Conservation (phyloP, 2,329 filamentous ascomycete species). For the Sporothrix sp. region DNA sequence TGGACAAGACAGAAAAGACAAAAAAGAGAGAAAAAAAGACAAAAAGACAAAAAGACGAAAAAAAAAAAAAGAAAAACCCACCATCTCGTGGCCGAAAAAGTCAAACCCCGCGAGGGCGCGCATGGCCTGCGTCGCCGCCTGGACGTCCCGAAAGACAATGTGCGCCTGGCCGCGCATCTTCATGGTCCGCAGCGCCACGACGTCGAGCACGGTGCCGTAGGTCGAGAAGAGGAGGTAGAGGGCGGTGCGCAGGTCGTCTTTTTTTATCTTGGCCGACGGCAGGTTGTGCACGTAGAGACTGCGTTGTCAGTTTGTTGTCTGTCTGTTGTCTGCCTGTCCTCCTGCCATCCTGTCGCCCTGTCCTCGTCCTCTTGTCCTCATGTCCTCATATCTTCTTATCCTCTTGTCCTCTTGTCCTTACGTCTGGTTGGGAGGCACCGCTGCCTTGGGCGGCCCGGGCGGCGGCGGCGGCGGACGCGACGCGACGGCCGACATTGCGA, state of each 20-base stretch:
- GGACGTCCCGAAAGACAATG: constrained; percentile 78
- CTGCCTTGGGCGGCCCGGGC: constrained; percentile 32
- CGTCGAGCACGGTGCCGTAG: constrained; percentile 84
- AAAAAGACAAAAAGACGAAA: not conserved
- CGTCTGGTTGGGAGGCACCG: constrained; percentile 65
- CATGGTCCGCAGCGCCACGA: constrained; percentile 77
- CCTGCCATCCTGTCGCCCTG: no score
- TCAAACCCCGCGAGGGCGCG: constrained; percentile 74
- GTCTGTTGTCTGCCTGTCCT: no score
- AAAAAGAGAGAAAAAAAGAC: not conserved
- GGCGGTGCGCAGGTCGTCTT: constrained; percentile 73
- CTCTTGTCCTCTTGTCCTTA: constrained; percentile 33
- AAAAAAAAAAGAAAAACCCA: constrained; percentile 35
- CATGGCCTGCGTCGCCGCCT: constrained; percentile 92
- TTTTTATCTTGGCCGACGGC: constrained; percentile 76
- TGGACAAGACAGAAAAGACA: not conserved
- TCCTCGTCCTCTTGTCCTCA: not conserved
- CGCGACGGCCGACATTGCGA: constrained; percentile 27
- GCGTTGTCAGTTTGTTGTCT: not conserved
- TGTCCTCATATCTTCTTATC: no score
- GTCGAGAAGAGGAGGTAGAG: constrained; percentile 92
- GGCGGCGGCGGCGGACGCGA: constrained; percentile 22
- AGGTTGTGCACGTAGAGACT: constrained; percentile 88
- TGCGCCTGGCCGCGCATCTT: constrained; percentile 97
- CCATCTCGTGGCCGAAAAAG: constrained; percentile 78